phyloP scores from a whole-genome alignment of 2,329 filamentous ascomycete genomes.

The Rhynchosporium graminicola region DNA sequence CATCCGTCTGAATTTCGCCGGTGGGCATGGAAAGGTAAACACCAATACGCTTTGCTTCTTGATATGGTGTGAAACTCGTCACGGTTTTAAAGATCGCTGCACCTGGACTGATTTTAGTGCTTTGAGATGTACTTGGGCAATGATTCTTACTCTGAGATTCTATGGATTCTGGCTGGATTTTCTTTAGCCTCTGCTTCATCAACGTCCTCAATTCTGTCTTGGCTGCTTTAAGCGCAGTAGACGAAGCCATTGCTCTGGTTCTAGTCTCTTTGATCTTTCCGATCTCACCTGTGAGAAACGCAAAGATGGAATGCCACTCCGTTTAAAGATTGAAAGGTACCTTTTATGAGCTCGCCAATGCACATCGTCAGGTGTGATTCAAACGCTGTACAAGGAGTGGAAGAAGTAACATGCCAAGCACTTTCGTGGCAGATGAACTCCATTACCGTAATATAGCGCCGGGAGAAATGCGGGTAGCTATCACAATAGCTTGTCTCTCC shows the following conservation, averaged over 20 bases:
- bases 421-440: neutral
- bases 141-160: conserved; percentile 65
- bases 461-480: conserved; percentile 19
- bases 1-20: conserved; percentile 81
- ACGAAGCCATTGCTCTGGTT: conserved; percentile 29
- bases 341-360: neutral
- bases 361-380: neutral
- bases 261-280: neutral
- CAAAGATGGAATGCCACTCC: neutral
- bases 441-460: conserved; percentile 15
- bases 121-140: neutral
- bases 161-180: conserved; percentile 62
- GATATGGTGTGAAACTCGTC: conserved; percentile 70
- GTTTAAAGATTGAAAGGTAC: too few species aligned
- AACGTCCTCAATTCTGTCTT: conserved; percentile 75
- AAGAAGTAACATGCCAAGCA: conserved; percentile 6
- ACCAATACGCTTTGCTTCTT: conserved; percentile 72
- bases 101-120: conserved; percentile 50
- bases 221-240: conserved; percentile 56
- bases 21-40: conserved; percentile 92
- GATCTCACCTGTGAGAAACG: neutral
- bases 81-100: conserved; percentile 64
- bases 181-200: conserved; percentile 67
- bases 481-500: neutral
- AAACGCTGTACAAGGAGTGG: neutral